These are phyloP conservation scores for Byssoonygena ceratinophila DNA, from an alignment of 2,329 filamentous ascomycete genomes.

Conservation along the genomic window DNA sequence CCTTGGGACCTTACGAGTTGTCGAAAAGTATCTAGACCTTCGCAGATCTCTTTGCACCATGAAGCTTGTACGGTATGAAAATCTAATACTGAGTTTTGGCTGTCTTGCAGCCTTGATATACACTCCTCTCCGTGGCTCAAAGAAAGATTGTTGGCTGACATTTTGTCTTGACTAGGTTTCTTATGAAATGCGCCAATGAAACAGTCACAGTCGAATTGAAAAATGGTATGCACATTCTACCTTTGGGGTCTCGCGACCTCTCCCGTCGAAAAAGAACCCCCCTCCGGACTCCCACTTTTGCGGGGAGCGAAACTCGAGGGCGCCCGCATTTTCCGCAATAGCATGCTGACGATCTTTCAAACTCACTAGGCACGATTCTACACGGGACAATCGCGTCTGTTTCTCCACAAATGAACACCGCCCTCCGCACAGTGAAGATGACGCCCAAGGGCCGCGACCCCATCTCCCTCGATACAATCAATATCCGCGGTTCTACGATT, in stretches of 20 bases:
- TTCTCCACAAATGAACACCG: slow-evolving; percentile 97
- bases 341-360: neutral
- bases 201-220: slow-evolving; percentile 97
- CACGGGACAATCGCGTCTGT: slow-evolving; percentile 95
- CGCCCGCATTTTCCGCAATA: neutral
- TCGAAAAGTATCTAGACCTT: neutral
- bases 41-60: slow-evolving; percentile 45
- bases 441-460: slow-evolving; percentile 79
- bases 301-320: neutral
- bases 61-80: slow-evolving; percentile 88
- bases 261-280: too few relatives aligned
- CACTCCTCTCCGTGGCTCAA: neutral
- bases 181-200: slow-evolving; percentile 99
- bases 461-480: slow-evolving; percentile 85
- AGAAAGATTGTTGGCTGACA: neutral
- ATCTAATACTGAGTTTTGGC: neutral
- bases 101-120: neutral
- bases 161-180: slow-evolving; percentile 54
- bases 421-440: slow-evolving; percentile 93
- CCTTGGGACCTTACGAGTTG: too few relatives aligned
- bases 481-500: slow-evolving; percentile 90
- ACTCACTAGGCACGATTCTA: slow-evolving; percentile 67
- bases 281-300: neutral
- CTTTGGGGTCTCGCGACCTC: too few relatives aligned
- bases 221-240: slow-evolving; percentile 57